Percentiles rank a stretch among this genome's conserved stretches.
Conservation (phyloP, 1,284 basidiomycete genomes). For the Trichosporon asahii region DNA sequence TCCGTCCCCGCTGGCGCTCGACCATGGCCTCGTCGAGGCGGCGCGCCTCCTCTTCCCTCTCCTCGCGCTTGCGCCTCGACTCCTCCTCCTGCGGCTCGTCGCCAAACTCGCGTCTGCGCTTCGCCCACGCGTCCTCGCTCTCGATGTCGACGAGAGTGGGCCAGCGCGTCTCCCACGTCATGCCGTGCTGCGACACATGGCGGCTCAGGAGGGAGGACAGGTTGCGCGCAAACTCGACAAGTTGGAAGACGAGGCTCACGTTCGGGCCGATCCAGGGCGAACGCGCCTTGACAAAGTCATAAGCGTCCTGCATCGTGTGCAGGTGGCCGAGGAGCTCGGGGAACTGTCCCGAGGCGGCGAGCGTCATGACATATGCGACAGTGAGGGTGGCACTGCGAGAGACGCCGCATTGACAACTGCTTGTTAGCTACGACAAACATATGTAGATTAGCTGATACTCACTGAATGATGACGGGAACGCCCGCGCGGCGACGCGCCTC, state of each 20-base stretch:
- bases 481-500: conserved; percentile 69
- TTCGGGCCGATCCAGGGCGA: conserved; percentile 88
- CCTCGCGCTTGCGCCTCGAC: conserved; percentile 14
- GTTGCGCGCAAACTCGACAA: conserved; percentile 86
- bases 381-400: conserved; percentile 88
- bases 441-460: conserved; percentile 48
- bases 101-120: conserved; percentile 65
- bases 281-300: conserved; percentile 83
- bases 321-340: conserved; percentile 68
- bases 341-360: conserved; percentile 69
- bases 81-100: conserved; percentile 52
- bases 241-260: conserved; percentile 94
- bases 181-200: conserved; percentile 29
- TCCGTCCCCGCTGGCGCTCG: conserved; percentile 13
- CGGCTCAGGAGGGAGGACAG: conserved; percentile 62
- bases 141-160: conserved; percentile 58
- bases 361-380: conserved; percentile 92
- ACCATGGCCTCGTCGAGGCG: conserved; percentile 41
- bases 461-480: conserved; percentile 84
- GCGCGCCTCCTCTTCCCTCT: conserved; percentile 36
- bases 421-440: background rate
- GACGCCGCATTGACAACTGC: conserved; percentile 91
- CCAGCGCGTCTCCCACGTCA: conserved; percentile 32
- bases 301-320: conserved; percentile 82
- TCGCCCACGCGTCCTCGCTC: conserved; percentile 77